Conservation (phyloP, 768 basidiomycete species). For the Suillus americanus region DNA sequence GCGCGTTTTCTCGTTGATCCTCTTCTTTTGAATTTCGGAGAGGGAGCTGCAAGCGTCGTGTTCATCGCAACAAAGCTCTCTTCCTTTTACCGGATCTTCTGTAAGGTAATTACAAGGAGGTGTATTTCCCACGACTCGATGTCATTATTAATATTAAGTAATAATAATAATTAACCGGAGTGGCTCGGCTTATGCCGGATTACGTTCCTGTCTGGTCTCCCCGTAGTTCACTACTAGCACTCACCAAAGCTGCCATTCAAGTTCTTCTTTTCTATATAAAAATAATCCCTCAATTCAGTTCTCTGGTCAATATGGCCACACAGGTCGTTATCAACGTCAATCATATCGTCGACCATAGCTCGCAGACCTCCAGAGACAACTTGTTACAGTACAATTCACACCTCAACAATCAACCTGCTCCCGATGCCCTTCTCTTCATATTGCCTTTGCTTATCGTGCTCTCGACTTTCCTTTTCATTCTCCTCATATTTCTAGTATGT, state of each 20-base stretch:
- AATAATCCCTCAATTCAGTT: not conserved
- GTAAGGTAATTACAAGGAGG: not conserved
- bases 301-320: constrained; percentile 6
- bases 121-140: constrained; percentile 6
- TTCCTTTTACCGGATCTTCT: not conserved
- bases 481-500: constrained; percentile 88
- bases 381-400: constrained; percentile 3
- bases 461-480: constrained; percentile 88
- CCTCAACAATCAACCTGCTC: constrained; percentile 24
- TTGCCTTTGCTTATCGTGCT: constrained; percentile 93
- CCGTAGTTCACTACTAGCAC: constrained; percentile 4
- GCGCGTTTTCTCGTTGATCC: constrained; percentile 60
- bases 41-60: constrained; percentile 40
- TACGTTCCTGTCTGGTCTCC: constrained; percentile 16
- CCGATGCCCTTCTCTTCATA: constrained; percentile 80
- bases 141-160: not conserved
- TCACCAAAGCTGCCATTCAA: not conserved
- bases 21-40: constrained; percentile 55
- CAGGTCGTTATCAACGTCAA: constrained; percentile 7
- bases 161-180: not conserved
- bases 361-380: constrained; percentile 9
- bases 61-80: constrained; percentile 32
- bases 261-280: not conserved
- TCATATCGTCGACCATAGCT: constrained; percentile 5
- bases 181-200: constrained; percentile 10